These are phyloP conservation scores for Fusarium sublunatum DNA, from an alignment of 2,329 filamentous ascomycete genomes.

Conservation along the genomic window DNA sequence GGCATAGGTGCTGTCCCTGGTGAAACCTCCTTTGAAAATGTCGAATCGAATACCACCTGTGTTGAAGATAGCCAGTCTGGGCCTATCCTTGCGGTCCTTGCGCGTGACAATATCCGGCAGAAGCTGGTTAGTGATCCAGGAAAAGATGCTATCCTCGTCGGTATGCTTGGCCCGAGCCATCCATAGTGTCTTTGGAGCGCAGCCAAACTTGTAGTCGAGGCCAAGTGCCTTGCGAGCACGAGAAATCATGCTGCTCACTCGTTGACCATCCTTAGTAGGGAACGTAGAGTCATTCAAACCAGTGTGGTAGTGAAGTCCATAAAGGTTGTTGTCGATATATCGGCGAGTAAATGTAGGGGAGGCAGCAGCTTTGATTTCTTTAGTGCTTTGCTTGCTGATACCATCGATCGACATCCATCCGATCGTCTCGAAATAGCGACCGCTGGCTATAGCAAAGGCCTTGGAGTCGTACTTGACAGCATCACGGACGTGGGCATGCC, in stretches of 20 bases:
- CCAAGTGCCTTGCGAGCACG: conserved; percentile 75
- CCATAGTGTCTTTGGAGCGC: conserved; percentile 84
- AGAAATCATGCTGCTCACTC: conserved; percentile 76
- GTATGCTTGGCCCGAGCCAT: conserved; percentile 83
- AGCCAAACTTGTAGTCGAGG: conserved; percentile 82
- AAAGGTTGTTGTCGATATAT: conserved; percentile 95
- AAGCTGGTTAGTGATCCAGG: conserved; percentile 80
- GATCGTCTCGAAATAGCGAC: conserved; percentile 93
- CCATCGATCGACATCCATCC: conserved; percentile 91
- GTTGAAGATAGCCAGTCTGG: conserved; percentile 82
- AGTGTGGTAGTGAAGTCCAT: conserved; percentile 84
- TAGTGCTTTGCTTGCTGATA: conserved; percentile 50
- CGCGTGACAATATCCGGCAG: conserved; percentile 75
- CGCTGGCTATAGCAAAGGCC: conserved; percentile 84
- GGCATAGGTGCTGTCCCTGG: conserved; percentile 85
- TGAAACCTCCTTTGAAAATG: conserved; percentile 92
- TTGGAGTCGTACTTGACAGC: conserved; percentile 82
- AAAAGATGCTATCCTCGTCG: conserved; percentile 79
- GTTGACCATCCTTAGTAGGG: conserved; percentile 77
- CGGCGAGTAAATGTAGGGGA: conserved; percentile 75
- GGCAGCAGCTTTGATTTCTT: conserved; percentile 47
- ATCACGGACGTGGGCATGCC: conserved; percentile 90
- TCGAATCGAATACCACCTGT: conserved; percentile 95
- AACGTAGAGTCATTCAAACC: conserved; percentile 78
- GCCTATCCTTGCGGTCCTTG: conserved; percentile 66